Base-by-base conservation (phyloP, 1,284 basidiomycete genomes). In the Apiotrichum sp. region DNA sequence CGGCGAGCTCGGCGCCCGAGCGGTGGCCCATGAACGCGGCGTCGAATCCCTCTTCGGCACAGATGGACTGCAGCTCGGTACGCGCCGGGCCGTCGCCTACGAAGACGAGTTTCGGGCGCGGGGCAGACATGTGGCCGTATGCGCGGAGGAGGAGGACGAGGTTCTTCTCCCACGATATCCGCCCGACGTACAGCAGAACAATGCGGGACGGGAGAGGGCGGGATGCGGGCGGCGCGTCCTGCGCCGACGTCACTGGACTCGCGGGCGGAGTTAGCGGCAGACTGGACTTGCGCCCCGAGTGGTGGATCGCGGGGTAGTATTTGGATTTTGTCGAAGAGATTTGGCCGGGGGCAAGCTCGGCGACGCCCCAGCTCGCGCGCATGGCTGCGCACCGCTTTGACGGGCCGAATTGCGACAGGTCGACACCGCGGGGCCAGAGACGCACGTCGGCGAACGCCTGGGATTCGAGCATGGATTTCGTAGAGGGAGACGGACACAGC, bases 161-260 rank as follows among this genome's bases (percentile, higher is more conserved):
- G 65, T 83, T 83, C 71, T 83, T 83, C 68, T 83, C 82, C 79
- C 80, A 82, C 3, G 78, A 80, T 69, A 77, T 65, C 53, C 76
- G 55, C 6, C 76, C 75, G 16, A 76, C 74, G 59, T 73, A 78
- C 49, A 74, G 73, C 9, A 71, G 62, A 32, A 74, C 75, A 2
- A 65, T 59, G 41, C 67, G 70, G n/a, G 53, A 50, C 50, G 59
- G 63, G 50, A 62, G 58, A 22, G 22, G 22, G 22, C 22, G 22
- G 22, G 22, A 22, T 4, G 8, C 49, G 4, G 43, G 10, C 40
- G 9, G 40, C 40, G 11, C 33, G 42, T 62, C 58, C 3, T 58
- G 52, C 3, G 67, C 58, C 6, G 53, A 51, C 9, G 65, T 65
- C 44, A 63, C 55, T 1, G 66, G 72, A 22, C 57, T 69, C 14